Evolutionary conservation across 257 asterid genomes (phyloP).

Genomic region (Solanum stenotomum): DNA sequence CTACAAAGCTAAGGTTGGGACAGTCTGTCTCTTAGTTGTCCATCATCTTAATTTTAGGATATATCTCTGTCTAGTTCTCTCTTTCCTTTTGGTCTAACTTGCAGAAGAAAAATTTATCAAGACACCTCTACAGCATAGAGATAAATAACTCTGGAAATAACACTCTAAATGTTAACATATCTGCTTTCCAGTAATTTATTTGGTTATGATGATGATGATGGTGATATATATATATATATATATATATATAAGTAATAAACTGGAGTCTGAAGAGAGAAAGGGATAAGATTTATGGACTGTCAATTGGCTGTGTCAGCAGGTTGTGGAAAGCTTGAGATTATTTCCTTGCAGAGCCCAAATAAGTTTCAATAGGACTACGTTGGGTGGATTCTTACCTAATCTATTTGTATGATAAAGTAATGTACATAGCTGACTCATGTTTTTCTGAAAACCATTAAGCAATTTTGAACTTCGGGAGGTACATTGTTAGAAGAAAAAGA

Average conservation of each 20-base stretch:
- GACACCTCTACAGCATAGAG: not conserved
- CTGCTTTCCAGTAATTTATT: not conserved
- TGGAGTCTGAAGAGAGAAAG: not conserved
- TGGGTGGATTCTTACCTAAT: not conserved
- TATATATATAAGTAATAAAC: not conserved
- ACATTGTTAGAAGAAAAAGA: not conserved
- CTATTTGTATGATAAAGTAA: not conserved
- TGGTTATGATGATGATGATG: not conserved
- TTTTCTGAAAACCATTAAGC: not conserved
- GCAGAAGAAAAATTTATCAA: not conserved
- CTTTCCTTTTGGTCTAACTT: not conserved
- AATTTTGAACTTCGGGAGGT: not conserved
- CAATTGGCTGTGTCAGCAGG: not conserved
- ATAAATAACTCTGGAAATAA: not conserved
- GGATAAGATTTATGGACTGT: not conserved
- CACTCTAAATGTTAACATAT: not conserved
- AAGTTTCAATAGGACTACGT: not conserved
- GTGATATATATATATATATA: not conserved
- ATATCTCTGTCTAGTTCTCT: not conserved
- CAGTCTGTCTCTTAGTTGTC: not conserved
- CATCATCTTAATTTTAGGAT: not conserved
- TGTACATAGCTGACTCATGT: not conserved
- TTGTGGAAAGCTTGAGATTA: not conserved
- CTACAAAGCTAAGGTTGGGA: constrained; percentile 69
- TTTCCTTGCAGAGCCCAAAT: not conserved